Conservation (phyloP, 495 filamentous ascomycete species). For the Aspergillus baeticus region DNA sequence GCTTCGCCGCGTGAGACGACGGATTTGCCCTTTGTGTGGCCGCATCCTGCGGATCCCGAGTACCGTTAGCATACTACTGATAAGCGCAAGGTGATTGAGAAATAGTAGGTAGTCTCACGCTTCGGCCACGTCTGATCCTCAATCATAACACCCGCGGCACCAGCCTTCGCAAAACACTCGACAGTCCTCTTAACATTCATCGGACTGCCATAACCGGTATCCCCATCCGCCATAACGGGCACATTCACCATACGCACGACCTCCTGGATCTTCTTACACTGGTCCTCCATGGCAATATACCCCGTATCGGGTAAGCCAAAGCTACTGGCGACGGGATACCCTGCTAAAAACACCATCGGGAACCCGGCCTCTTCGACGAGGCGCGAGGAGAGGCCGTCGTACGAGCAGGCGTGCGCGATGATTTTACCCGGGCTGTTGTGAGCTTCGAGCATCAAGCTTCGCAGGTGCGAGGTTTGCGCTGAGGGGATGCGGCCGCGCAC, state of each 20-base stretch:
- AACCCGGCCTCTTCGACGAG: constrained; percentile 43
- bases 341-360: constrained; percentile 36
- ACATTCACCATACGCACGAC: constrained; percentile 26
- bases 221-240: constrained; percentile 41
- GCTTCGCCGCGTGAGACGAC: constrained; percentile 42
- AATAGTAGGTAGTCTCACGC: constrained; percentile 14
- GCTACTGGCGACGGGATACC: constrained; percentile 33
- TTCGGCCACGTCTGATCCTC: constrained; percentile 45
- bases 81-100: too few relatives aligned
- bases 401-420: constrained; percentile 35
- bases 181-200: constrained; percentile 44
- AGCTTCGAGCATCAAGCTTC: constrained; percentile 33
- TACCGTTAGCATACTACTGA: too few relatives aligned
- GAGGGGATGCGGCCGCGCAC: neutral
- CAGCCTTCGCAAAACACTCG: constrained; percentile 36
- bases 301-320: constrained; percentile 42
- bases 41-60: constrained; percentile 32
- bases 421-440: constrained; percentile 35
- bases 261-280: constrained; percentile 42
- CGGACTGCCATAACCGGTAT: constrained; percentile 42
- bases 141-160: constrained; percentile 42
- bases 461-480: neutral
- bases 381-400: constrained; percentile 41
- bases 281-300: constrained; percentile 43
- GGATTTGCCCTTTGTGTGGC: constrained; percentile 44